phyloP scores from a whole-genome alignment of 306 rosid genomes.

The Arachis stenosperma region DNA sequence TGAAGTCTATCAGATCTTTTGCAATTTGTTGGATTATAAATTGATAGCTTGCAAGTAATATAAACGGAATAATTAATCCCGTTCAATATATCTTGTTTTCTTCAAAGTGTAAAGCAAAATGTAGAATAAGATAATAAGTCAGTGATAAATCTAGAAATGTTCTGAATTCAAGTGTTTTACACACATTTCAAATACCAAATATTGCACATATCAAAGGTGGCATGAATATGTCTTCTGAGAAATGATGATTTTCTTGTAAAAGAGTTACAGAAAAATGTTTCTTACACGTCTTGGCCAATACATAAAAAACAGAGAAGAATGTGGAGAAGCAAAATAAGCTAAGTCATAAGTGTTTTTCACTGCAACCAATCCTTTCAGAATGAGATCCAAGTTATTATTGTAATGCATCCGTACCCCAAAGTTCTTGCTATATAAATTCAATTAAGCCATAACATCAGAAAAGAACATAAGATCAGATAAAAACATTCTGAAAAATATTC shows the following conservation, averaged over 20 bases:
- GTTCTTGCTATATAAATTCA: conserved; percentile 32
- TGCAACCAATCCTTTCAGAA: conserved; percentile 48
- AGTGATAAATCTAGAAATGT: background rate
- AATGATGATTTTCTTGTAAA: background rate
- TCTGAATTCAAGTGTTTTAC: background rate
- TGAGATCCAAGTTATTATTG: conserved; percentile 39
- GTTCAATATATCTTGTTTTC: too few relatives aligned
- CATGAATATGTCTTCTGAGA: background rate
- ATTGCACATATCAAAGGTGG: background rate
- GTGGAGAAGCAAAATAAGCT: background rate
- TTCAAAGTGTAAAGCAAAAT: too few relatives aligned
- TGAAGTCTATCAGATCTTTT: too few relatives aligned
- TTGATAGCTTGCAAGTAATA: too few relatives aligned
- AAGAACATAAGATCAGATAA: background rate
- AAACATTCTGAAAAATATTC: background rate
- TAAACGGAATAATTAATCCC: too few relatives aligned
- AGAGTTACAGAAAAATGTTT: background rate
- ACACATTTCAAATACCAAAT: background rate
- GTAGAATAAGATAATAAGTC: too few relatives aligned
- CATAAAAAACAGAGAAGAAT: background rate
- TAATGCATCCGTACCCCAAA: conserved; percentile 15
- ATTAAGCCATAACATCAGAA: conserved; percentile 4
- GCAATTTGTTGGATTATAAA: too few relatives aligned
- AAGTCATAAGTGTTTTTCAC: conserved; percentile 62
- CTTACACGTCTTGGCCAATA: background rate